These are phyloP conservation scores for Xylariomycetidae sp. DNA, from an alignment of 2,329 filamentous ascomycete species.

Conservation along the genomic window DNA sequence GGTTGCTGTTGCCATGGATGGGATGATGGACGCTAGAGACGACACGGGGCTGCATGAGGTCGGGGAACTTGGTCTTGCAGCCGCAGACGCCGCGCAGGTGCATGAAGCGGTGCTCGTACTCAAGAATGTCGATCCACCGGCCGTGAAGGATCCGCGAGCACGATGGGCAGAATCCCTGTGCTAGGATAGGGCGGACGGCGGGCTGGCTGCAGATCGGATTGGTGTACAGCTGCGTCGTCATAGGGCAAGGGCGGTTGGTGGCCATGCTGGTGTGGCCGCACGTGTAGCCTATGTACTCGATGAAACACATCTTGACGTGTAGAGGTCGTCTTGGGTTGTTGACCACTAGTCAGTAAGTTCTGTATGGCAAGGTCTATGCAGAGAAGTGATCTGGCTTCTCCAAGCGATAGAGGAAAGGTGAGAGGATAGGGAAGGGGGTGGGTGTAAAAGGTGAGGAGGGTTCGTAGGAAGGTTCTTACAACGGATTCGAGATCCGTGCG, in stretches of 20 bases:
- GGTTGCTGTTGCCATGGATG: not conserved
- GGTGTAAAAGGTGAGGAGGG: too few species aligned
- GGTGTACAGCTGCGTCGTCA: conserved; percentile 32
- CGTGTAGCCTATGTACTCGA: conserved; percentile 40
- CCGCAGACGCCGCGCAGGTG: conserved; percentile 39
- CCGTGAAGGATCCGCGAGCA: conserved; percentile 36
- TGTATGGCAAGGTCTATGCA: too few species aligned
- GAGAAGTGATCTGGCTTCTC: too few species aligned
- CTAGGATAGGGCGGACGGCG: conserved; percentile 26
- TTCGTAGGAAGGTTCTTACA: too few species aligned
- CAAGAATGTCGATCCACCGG: conserved; percentile 34
- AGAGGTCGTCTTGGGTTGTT: too few species aligned
- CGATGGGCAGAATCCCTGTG: conserved; percentile 31
- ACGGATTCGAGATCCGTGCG: too few species aligned
- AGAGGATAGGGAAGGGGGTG: too few species aligned
- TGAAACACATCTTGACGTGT: conserved; percentile 40
- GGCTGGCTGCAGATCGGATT: conserved; percentile 31
- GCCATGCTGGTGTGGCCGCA: conserved; percentile 42
- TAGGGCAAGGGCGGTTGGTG: conserved; percentile 37
- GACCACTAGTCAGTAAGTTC: too few species aligned
- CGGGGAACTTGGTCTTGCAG: conserved; percentile 34
- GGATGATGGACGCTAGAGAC: conserved; percentile 9
- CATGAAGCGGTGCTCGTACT: conserved; percentile 39
- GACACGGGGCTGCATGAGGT: conserved; percentile 29
- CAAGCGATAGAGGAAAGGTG: too few species aligned